Evolutionary conservation across 805 yeast species (phyloP).

Genomic region (Maudiozyma barnettii): DNA sequence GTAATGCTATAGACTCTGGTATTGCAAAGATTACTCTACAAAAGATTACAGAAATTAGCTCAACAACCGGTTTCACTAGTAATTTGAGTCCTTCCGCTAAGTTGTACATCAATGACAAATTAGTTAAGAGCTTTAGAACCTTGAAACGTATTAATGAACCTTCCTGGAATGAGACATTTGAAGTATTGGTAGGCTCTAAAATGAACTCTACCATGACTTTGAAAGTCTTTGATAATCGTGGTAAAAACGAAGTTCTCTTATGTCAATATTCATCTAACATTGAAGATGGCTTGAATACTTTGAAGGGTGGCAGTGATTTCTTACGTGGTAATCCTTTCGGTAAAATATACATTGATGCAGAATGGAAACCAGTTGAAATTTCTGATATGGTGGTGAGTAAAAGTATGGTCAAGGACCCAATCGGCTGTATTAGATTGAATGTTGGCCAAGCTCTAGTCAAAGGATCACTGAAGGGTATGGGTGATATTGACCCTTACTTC

Average conservation of each 20-base stretch:
- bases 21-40: conserved; percentile 55
- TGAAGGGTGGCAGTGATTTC: conserved; percentile 38
- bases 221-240: conserved; percentile 51
- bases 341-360: conserved; percentile 43
- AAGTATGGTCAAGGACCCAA: conserved; percentile 38
- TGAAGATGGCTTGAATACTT: conserved; percentile 38
- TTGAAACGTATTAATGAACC: conserved; percentile 66
- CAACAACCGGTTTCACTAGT: conserved; percentile 39
- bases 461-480: conserved; percentile 50
- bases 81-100: conserved; percentile 56
- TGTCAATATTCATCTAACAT: conserved; percentile 42
- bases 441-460: conserved; percentile 43
- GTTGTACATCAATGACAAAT: conserved; percentile 46
- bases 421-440: conserved; percentile 58
- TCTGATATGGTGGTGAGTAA: conserved; percentile 39
- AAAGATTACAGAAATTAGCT: conserved; percentile 50
- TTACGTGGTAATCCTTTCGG: conserved; percentile 47
- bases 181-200: conserved; percentile 53
- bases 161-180: conserved; percentile 55
- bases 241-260: conserved; percentile 37
- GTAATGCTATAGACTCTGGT: conserved; percentile 61
- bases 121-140: conserved; percentile 48
- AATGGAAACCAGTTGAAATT: conserved; percentile 64
- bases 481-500: conserved; percentile 69
- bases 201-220: conserved; percentile 45